A percentile compares a stretch with the other conserved stretches of the same genome.
Evolutionary conservation across 306 rosid genomes (phyloP).

Genomic region (Glycine tomentella): DNA sequence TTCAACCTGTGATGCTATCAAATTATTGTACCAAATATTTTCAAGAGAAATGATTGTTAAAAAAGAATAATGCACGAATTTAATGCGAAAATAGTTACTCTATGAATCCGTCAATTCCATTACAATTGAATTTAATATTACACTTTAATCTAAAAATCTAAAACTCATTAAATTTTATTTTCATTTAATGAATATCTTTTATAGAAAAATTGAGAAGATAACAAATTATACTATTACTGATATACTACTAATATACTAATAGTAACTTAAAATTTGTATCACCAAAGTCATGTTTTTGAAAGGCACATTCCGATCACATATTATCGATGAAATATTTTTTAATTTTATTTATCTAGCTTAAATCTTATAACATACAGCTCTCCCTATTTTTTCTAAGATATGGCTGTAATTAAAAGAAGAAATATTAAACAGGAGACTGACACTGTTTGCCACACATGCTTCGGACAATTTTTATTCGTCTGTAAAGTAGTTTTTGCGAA

Average conservation of each 20-base stretch:
- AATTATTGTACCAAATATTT: neutral
- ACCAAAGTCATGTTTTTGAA: neutral
- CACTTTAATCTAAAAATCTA: too few species aligned
- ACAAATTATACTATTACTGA: too few species aligned
- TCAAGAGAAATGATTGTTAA: neutral
- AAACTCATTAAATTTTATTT: too few species aligned
- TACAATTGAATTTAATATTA: too few species aligned
- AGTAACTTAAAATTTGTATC: neutral
- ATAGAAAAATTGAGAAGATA: too few species aligned
- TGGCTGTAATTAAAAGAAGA: neutral
- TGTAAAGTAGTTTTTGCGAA: slow-evolving; percentile 27
- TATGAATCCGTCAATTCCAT: too few species aligned
- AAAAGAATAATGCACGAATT: neutral
- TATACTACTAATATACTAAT: too few species aligned
- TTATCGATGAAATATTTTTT: neutral
- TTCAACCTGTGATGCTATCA: neutral
- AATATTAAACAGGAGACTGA: slow-evolving; percentile 8
- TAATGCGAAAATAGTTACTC: too few species aligned
- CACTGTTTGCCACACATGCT: slow-evolving; percentile 43
- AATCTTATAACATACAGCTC: neutral
- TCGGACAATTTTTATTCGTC: slow-evolving; percentile 27
- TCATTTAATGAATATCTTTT: too few species aligned
- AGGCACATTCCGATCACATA: neutral
- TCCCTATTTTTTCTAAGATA: neutral
- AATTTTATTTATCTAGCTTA: too few species aligned